Evolutionary conservation across 257 asterid genomes (phyloP).

Genomic region (Solanum verrucosum): DNA sequence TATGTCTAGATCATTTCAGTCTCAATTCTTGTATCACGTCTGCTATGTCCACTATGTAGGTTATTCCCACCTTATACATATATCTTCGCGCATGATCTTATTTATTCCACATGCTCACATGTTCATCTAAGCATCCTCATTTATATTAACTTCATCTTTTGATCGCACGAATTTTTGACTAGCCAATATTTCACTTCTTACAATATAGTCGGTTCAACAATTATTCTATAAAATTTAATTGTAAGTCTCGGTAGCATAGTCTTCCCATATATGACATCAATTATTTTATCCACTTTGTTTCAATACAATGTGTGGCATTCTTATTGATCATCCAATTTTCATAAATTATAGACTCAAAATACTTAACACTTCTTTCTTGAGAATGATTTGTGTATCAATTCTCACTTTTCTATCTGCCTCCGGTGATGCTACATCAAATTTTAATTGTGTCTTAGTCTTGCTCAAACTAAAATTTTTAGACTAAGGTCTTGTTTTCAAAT

Average conservation of each 20-base stretch:
- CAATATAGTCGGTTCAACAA: neutral
- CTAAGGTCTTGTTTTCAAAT: neutral
- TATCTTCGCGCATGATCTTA: neutral
- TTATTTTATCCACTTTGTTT: neutral
- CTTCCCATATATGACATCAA: neutral
- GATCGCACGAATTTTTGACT: neutral
- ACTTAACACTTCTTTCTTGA: neutral
- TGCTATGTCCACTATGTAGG: neutral
- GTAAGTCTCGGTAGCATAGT: neutral
- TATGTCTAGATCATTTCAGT: neutral
- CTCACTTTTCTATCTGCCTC: neutral
- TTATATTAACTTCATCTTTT: neutral
- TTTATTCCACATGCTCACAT: neutral
- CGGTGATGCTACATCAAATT: neutral
- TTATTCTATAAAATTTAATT: neutral
- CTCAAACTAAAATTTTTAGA: neutral
- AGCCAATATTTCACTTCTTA: neutral
- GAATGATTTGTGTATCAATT: neutral
- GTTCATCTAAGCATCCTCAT: neutral
- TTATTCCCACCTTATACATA: neutral
- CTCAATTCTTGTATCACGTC: neutral
- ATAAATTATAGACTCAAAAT: neutral
- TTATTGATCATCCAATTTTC: neutral
- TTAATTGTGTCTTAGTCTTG: neutral
- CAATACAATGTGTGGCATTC: neutral